Conservation (phyloP, 192 early-diverging fungal species). For the Backusella psychrophila region DNA sequence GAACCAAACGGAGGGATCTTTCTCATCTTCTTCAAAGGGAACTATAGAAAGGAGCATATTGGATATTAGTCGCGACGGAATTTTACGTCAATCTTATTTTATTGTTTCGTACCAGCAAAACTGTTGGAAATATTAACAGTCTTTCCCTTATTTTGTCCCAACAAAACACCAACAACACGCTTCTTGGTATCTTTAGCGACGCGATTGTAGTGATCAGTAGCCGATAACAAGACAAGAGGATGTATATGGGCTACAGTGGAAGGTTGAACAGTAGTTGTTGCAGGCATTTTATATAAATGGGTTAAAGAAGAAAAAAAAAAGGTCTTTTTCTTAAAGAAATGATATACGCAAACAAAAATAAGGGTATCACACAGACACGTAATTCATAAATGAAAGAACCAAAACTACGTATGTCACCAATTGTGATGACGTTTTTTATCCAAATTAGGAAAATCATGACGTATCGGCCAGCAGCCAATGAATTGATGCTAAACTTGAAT, state of each 20-base stretch:
- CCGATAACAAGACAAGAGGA: conserved; percentile 97
- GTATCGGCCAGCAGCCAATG: neutral
- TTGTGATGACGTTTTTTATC: neutral
- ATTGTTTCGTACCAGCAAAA: conserved; percentile 78
- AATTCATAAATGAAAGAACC: neutral
- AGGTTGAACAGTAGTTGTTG: conserved; percentile 44
- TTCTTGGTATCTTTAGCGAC: conserved; percentile 94
- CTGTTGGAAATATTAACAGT: conserved; percentile 95
- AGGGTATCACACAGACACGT: neutral
- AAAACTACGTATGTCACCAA: neutral
- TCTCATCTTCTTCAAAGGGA: conserved; percentile 99
- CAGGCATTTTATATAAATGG: conserved; percentile 28
- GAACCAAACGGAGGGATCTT: conserved; percentile 97
- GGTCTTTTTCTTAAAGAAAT: neutral
- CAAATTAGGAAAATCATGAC: neutral
- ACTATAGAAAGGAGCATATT: conserved; percentile 51
- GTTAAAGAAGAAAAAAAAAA: neutral
- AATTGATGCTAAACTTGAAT: neutral
- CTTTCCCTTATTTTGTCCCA: conserved; percentile 87
- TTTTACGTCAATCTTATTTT: neutral
- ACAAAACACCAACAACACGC: conserved; percentile 93
- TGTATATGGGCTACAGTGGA: conserved; percentile 81
- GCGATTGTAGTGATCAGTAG: conserved; percentile 98
- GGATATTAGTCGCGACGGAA: neutral
- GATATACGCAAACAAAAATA: neutral